Percentiles rank a stretch among this genome's conserved stretches.
Evolutionary conservation across 306 rosid genomes (phyloP).

Genomic region (Bauhinia variegata): DNA sequence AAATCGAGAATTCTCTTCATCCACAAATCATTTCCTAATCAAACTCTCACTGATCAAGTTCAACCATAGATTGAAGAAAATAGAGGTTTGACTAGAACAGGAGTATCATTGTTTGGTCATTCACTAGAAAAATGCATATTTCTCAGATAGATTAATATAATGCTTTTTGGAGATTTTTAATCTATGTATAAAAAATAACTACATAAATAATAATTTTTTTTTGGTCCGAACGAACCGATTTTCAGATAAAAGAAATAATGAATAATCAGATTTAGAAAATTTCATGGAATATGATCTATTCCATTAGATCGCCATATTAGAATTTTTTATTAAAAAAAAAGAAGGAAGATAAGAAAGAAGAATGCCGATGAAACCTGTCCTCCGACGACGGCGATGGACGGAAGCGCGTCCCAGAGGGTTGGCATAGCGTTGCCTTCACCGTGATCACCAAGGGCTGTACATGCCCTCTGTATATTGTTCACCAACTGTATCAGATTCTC

Average conservation of each 20-base stretch:
- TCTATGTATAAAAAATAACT: too few species aligned
- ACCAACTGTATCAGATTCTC: constrained; percentile 90
- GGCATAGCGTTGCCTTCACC: constrained; percentile 93
- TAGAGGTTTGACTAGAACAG: background rate
- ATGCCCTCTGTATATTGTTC: constrained; percentile 94
- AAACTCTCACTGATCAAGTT: too few species aligned
- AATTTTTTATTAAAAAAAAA: background rate
- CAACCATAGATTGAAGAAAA: background rate
- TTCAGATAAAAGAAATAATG: background rate
- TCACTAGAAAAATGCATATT: background rate
- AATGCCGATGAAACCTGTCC: constrained; percentile 73
- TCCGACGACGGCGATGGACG: constrained; percentile 98
- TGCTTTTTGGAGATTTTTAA: too few species aligned
- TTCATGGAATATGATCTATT: too few species aligned
- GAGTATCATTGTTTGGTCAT: background rate
- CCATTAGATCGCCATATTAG: background rate
- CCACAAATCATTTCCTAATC: too few species aligned
- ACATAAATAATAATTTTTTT: too few species aligned
- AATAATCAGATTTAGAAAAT: background rate
- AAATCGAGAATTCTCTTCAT: too few species aligned
- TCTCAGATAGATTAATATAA: background rate
- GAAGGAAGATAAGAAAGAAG: constrained; percentile 22
- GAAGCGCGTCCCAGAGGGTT: constrained; percentile 97
- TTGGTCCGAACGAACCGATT: background rate
- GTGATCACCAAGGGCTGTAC: constrained; percentile 97